A percentile compares a stretch with the other conserved stretches of the same genome.
Conservation (phyloP, 148 eudicot species). For the Fagopyrum tataricum region DNA sequence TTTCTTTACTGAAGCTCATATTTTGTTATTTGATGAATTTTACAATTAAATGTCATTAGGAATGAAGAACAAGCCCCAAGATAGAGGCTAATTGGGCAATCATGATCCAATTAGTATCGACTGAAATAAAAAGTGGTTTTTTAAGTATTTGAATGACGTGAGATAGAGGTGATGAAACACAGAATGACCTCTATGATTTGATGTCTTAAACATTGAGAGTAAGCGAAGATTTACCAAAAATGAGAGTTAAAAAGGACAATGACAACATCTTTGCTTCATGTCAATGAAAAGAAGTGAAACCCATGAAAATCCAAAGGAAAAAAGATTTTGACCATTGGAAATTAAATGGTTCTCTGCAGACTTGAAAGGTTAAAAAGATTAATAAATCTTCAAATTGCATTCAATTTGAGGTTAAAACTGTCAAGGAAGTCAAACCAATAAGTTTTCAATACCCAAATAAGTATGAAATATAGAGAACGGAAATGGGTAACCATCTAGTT, state of each 20-base stretch:
- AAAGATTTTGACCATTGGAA: neutral
- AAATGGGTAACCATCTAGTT: too few relatives aligned
- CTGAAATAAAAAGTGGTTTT: slow-evolving; percentile 2
- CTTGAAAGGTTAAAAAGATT: neutral
- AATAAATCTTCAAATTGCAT: neutral
- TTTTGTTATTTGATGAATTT: neutral
- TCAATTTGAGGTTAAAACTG: neutral
- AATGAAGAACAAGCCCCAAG: neutral
- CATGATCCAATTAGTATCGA: neutral
- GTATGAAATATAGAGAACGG: too few relatives aligned
- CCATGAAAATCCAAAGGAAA: neutral
- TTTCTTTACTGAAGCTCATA: too few relatives aligned
- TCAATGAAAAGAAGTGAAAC: neutral
- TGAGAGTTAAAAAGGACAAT: slow-evolving; percentile 4
- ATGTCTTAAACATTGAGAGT: slow-evolving; percentile 3
- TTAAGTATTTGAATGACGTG: neutral
- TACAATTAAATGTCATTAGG: neutral
- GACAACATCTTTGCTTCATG: slow-evolving; percentile 7
- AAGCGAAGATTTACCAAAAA: neutral
- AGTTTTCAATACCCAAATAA: neutral
- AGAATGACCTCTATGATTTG: slow-evolving; percentile 9
- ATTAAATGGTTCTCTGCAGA: slow-evolving; percentile 2
- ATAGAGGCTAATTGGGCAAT: neutral
- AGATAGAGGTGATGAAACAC: neutral
- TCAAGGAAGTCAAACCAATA: slow-evolving; percentile 4